Conservation (phyloP, 768 basidiomycete genomes). For the Mycena indigotica region DNA sequence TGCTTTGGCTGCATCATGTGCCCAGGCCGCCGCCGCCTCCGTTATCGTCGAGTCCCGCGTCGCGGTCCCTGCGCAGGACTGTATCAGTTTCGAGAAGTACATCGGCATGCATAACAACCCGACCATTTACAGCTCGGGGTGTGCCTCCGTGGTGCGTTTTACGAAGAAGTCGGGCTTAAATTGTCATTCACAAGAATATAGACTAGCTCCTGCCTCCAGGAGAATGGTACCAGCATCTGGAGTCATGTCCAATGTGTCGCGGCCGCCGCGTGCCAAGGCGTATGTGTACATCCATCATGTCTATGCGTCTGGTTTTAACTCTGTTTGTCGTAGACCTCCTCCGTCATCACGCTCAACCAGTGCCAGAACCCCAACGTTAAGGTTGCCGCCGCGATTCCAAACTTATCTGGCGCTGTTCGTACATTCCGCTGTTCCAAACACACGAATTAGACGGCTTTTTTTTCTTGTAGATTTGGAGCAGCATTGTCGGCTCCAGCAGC, state of each 20-base stretch:
- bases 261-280: conserved; percentile 9
- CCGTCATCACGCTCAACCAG: conserved; percentile 6
- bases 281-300: background rate
- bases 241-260: conserved; percentile 7
- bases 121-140: background rate
- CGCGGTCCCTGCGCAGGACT: background rate
- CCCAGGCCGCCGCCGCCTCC: too few relatives aligned
- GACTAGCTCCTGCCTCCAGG: conserved; percentile 1
- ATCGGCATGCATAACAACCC: conserved; percentile 10
- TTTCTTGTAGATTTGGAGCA: conserved; percentile 14
- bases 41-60: conserved; percentile 4
- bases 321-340: background rate
- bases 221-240: conserved; percentile 14
- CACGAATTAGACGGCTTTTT: background rate
- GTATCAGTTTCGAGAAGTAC: conserved; percentile 1
- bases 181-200: too few relatives aligned
- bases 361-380: conserved; percentile 15
- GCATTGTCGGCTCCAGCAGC: conserved; percentile 21
- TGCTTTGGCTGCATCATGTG: too few relatives aligned
- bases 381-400: background rate
- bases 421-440: background rate
- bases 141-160: too few relatives aligned
- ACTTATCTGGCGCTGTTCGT: conserved; percentile 3
- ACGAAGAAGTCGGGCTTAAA: too few relatives aligned
- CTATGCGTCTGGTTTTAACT: background rate